Evolutionary conservation across 495 filamentous ascomycete species (phyloP).

Genomic region (Hypoxylon fragiforme): DNA sequence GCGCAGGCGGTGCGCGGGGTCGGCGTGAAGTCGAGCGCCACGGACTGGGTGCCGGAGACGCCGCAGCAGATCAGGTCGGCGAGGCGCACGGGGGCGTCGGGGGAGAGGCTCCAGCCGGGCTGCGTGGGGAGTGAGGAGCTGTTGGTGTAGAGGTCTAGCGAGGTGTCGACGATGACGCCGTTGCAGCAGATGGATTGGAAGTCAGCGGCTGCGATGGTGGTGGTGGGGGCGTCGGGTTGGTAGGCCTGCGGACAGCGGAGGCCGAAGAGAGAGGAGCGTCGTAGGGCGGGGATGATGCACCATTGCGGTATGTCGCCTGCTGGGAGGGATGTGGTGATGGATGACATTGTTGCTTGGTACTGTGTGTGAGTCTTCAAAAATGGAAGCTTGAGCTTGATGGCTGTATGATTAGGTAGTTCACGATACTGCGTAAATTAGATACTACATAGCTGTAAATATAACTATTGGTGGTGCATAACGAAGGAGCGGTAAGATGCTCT

Average conservation of each 20-base stretch:
- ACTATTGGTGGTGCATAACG: too few relatives aligned
- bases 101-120: too few relatives aligned
- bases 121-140: background rate
- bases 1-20: conserved; percentile 10
- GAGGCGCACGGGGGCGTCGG: conserved; percentile 1
- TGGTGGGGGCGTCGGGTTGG: background rate
- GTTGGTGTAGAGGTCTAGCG: conserved; percentile 16
- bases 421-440: too few relatives aligned
- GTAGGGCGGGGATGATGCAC: background rate
- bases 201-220: background rate
- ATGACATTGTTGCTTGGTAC: conserved; percentile 2
- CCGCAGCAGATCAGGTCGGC: conserved; percentile 19
- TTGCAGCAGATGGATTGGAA: conserved; percentile 27
- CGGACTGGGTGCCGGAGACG: conserved; percentile 9
- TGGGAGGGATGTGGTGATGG: conserved; percentile 22
- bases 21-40: background rate
- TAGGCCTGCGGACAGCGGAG: background rate
- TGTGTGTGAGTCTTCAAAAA: background rate
- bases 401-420: too few relatives aligned
- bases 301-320: conserved; percentile 17
- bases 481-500: too few relatives aligned
- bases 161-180: conserved; percentile 23
- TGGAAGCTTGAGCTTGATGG: background rate
- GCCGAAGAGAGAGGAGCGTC: conserved; percentile 1
- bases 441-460: too few relatives aligned